These are phyloP conservation scores for Lyophyllum shimeji DNA, from an alignment of 768 basidiomycete genomes.

Conservation along the genomic window DNA sequence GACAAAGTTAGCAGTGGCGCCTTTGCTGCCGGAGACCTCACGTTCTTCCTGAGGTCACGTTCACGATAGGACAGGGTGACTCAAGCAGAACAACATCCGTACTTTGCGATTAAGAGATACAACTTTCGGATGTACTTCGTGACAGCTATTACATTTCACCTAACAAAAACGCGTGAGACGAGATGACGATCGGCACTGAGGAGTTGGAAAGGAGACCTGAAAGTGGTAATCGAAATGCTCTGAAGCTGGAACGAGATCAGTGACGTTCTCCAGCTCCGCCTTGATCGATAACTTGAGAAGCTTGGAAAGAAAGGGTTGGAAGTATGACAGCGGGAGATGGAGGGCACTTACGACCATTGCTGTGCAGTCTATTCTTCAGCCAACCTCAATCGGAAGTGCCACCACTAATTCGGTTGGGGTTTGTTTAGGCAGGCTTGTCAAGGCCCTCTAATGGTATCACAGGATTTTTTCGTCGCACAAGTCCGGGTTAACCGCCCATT, in stretches of 20 bases:
- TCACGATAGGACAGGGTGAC: conserved; percentile 4
- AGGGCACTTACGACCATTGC: conserved; percentile 51
- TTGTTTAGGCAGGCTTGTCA: conserved; percentile 5
- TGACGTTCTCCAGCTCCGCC: conserved; percentile 81
- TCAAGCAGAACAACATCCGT: conserved; percentile 13
- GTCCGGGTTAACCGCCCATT: too few relatives aligned
- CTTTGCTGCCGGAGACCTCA: conserved; percentile 66
- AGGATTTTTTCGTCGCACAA: neutral
- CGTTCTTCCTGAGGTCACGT: conserved; percentile 54
- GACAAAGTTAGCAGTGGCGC: conserved; percentile 72
- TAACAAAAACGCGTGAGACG: conserved; percentile 16
- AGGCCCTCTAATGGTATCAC: neutral
- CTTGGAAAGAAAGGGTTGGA: conserved; percentile 28
- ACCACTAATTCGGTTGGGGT: conserved; percentile 10
- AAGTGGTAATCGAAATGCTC: conserved; percentile 82
- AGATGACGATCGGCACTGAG: neutral
- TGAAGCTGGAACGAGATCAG: conserved; percentile 61
- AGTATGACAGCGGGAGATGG: neutral
- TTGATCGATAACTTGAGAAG: conserved; percentile 66
- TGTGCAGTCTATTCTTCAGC: too few relatives aligned
- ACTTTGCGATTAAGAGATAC: conserved; percentile 75
- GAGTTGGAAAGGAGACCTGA: conserved; percentile 43
- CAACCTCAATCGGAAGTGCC: too few relatives aligned
- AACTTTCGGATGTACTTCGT: conserved; percentile 71
- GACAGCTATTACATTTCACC: conserved; percentile 82